phyloP scores from a whole-genome alignment of 208 protist species.

The Wallacemonas sp. region DNA sequence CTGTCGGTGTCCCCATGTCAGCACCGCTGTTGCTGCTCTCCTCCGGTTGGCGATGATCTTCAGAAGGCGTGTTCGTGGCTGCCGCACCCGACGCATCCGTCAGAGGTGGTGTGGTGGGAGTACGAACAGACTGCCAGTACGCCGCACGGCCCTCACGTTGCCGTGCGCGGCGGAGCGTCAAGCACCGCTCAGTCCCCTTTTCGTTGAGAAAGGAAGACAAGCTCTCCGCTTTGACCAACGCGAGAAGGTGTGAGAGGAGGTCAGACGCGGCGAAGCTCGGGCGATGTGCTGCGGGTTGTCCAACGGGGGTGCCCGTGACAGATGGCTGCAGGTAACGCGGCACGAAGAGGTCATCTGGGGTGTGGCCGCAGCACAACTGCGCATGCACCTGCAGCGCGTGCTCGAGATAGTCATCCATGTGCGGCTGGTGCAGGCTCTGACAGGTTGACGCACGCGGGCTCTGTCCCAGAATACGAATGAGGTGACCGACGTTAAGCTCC shows the following conservation, averaged over 20 bases:
- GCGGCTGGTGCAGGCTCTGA: constrained; percentile 7
- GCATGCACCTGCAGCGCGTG: constrained; percentile 60
- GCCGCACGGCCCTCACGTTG: background rate
- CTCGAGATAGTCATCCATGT: constrained; percentile 51
- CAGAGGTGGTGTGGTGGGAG: background rate
- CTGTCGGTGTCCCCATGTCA: too few relatives aligned
- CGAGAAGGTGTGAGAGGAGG: constrained; percentile 4
- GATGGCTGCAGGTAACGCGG: constrained; percentile 20
- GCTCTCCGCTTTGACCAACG: background rate
- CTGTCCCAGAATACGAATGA: constrained; percentile 24
- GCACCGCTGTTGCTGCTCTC: constrained; percentile 13
- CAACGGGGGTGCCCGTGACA: too few relatives aligned
- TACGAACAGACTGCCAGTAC: background rate
- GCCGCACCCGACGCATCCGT: too few relatives aligned
- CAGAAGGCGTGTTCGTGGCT: too few relatives aligned
- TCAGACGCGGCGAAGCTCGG: background rate
- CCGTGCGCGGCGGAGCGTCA: constrained; percentile 6
- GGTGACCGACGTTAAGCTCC: constrained; percentile 24
- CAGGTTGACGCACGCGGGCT: constrained; percentile 6
- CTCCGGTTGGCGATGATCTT: background rate
- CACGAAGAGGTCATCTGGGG: constrained; percentile 9
- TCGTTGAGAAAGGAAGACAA: background rate
- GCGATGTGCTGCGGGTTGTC: too few relatives aligned
- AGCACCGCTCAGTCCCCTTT: background rate
- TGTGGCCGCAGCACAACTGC: constrained; percentile 39